Base-by-base conservation (phyloP, 2,329 filamentous ascomycete species). In the Exophiala spinifera region DNA sequence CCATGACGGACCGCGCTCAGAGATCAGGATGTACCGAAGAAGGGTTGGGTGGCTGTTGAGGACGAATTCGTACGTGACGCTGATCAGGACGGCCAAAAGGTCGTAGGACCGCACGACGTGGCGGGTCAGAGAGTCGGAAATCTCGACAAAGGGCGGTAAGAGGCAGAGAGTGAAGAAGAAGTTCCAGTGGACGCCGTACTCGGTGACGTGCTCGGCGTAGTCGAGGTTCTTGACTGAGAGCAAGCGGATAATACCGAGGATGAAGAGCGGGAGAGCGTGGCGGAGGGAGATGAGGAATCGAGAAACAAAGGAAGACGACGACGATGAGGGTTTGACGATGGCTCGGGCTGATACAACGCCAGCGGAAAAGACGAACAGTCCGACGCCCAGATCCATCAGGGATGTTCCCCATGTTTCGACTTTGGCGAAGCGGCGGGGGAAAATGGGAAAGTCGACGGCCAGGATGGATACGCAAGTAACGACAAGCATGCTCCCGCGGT, bases 371-470 rank as follows among this genome's bases (percentile, higher is more conserved):
- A 99, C 94, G 73, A 99, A 99, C 11, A 91, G 96, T 23, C 94
- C 94, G 45, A 99, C 94, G 46, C 94, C 94, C 65, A 97, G 79
- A 69, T 99, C 94, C 94, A 99, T 99, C 58, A 99, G 76, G n/a
- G 92, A 97, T 1, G 92, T 96, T 51, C 94, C 94, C 90, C 94
- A 99, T n/a, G 89, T 96, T 73, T 99, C 94, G 2, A 95, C 94
- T 75, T 99, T 99, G 53, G 91, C 94, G 69, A 97, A 97, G 28
- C 94, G 86, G 23, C 94, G 84, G 2, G 94, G 94, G 66, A 99
- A 99, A 55, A 96, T 79, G 15, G 80, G 84, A 69, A 99, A 99
- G 72, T 99, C 94, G 48, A 99, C 94, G 14, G 94, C 94, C n/a
- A 99, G 80, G 63, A 99, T 97, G 49, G 90, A 89, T 43, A 94